Conservation (phyloP, 2,329 filamentous ascomycete genomes). For the Epicoccum nigrum region DNA sequence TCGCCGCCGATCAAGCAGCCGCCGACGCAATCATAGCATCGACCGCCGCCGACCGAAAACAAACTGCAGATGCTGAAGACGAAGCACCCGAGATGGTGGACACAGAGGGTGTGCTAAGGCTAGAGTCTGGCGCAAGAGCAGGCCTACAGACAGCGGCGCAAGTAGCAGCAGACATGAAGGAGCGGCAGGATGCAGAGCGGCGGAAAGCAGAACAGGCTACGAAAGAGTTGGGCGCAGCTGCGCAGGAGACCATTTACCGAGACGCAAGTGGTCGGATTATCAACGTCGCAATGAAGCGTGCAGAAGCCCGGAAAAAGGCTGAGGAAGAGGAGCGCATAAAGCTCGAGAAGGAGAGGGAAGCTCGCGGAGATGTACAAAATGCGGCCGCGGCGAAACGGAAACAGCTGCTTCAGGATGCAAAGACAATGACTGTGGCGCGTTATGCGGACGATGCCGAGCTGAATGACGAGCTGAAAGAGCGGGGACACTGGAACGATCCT, state of each 20-base stretch:
- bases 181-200: slow-evolving; percentile 69
- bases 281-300: slow-evolving; percentile 88
- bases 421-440: slow-evolving; percentile 79
- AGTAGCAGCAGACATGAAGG: slow-evolving; percentile 63
- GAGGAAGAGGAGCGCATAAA: slow-evolving; percentile 72
- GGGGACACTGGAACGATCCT: slow-evolving; percentile 90
- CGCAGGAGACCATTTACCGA: slow-evolving; percentile 83
- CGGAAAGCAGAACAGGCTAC: slow-evolving; percentile 51
- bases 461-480: slow-evolving; percentile 80
- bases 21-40: slow-evolving; percentile 80
- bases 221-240: slow-evolving; percentile 49
- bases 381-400: slow-evolving; percentile 68
- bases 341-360: slow-evolving; percentile 68
- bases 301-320: slow-evolving; percentile 80
- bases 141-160: slow-evolving; percentile 85
- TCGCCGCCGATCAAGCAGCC: slow-evolving; percentile 72
- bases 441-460: slow-evolving; percentile 83
- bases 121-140: slow-evolving; percentile 87
- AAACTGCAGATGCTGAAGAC: slow-evolving; percentile 56
- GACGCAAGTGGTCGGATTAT: slow-evolving; percentile 95
- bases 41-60: slow-evolving; percentile 67
- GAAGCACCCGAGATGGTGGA: slow-evolving; percentile 47
- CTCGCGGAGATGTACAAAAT: slow-evolving; percentile 85
- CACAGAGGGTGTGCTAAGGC: slow-evolving; percentile 58
- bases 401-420: slow-evolving; percentile 78